phyloP scores from a whole-genome alignment of 1,139 yeast genomes.

The Pichia sp. region DNA sequence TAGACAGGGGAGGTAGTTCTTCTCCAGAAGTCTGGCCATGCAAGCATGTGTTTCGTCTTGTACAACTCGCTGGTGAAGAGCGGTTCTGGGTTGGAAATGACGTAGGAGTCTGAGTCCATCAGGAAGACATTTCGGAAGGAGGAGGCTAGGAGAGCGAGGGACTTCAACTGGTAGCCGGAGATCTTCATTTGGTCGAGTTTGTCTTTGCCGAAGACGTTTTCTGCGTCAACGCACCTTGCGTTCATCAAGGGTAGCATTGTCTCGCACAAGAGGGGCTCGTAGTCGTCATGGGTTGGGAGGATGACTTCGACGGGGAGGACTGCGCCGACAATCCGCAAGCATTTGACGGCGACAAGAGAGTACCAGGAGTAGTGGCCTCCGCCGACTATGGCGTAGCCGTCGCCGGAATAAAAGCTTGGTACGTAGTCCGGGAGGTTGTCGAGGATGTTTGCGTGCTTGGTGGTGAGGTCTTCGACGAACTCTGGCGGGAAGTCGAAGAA shows the following conservation, averaged over 20 bases:
- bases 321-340: slow-evolving; percentile 59
- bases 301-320: slow-evolving; percentile 71
- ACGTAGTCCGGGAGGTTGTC: slow-evolving; percentile 22
- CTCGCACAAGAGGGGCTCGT: slow-evolving; percentile 44
- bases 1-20: slow-evolving; percentile 55
- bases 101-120: slow-evolving; percentile 53
- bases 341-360: slow-evolving; percentile 57
- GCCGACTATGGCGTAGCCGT: slow-evolving; percentile 77
- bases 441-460: slow-evolving; percentile 27
- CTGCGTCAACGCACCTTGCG: slow-evolving; percentile 44
- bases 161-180: slow-evolving; percentile 54
- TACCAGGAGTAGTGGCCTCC: slow-evolving; percentile 76
- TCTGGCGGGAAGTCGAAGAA: slow-evolving; percentile 26
- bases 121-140: slow-evolving; percentile 49
- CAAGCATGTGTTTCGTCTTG: slow-evolving; percentile 27
- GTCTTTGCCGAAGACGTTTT: slow-evolving; percentile 35
- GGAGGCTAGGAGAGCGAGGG: slow-evolving; percentile 50
- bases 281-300: slow-evolving; percentile 42
- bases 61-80: slow-evolving; percentile 42
- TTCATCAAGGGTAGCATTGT: slow-evolving; percentile 41
- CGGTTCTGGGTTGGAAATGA: slow-evolving; percentile 48
- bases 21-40: slow-evolving; percentile 71
- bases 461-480: slow-evolving; percentile 26
- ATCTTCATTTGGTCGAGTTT: slow-evolving; percentile 32
- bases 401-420: slow-evolving; percentile 46